Evolutionary conservation across 2,329 filamentous ascomycete species (phyloP).

Genomic region (Monosporascus ibericus): DNA sequence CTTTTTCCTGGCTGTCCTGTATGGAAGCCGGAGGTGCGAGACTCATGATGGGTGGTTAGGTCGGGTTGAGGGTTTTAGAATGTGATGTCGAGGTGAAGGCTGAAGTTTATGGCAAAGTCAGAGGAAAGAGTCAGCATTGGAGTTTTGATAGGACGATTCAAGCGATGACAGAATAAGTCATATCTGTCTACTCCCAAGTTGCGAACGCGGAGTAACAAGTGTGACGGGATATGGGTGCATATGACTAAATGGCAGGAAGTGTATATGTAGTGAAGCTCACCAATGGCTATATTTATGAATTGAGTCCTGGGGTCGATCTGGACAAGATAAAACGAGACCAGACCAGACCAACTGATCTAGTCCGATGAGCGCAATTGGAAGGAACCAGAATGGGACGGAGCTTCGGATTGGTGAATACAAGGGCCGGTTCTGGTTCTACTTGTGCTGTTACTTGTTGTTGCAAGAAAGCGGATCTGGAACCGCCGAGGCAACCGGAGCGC

Average conservation of each 20-base stretch:
- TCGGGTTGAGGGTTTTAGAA: conserved; percentile 4
- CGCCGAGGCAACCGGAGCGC: background rate
- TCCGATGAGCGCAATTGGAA: background rate
- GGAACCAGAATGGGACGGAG: background rate
- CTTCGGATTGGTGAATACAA: background rate
- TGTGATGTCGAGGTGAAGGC: conserved; percentile 13
- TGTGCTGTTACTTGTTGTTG: background rate
- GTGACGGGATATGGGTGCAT: background rate
- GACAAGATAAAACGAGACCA: background rate
- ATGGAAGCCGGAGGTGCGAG: conserved; percentile 25
- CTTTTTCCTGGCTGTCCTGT: conserved; percentile 18
- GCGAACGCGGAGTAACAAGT: background rate
- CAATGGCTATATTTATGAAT: background rate
- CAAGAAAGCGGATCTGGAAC: background rate
- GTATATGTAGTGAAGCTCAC: background rate
- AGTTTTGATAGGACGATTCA: background rate
- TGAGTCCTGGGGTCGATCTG: background rate
- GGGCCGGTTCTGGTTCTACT: background rate
- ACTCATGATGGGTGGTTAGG: conserved; percentile 19
- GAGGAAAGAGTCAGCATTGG: background rate
- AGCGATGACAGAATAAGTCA: background rate
- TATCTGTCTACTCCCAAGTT: background rate
- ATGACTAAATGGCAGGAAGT: background rate
- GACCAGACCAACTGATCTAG: background rate
- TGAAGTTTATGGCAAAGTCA: background rate